Conservation (phyloP, 176 grass and related monocot species). For the Carex myosuroides region DNA sequence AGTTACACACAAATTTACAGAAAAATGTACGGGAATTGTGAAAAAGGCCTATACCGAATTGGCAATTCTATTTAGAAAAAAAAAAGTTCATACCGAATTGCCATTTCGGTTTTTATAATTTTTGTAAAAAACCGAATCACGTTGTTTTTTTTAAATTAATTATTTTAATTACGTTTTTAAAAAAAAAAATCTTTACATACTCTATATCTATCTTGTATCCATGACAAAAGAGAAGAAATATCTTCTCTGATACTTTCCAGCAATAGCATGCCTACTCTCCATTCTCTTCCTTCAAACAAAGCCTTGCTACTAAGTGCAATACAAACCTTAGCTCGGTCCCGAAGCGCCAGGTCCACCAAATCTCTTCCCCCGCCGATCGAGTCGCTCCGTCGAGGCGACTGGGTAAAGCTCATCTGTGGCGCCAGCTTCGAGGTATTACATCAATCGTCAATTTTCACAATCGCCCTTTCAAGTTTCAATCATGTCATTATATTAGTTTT, state of each 20-base stretch:
- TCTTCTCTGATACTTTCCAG: not conserved
- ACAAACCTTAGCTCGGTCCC: conserved; percentile 24
- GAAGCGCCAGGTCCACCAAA: not conserved
- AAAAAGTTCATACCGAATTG: too few species aligned
- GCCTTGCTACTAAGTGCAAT: conserved; percentile 27
- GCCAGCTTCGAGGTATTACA: conserved; percentile 76
- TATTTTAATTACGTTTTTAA: too few species aligned
- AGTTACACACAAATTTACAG: too few species aligned
- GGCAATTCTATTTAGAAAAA: too few species aligned
- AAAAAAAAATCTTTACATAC: too few species aligned
- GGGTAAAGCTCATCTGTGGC: conserved; percentile 97
- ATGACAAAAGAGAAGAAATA: not conserved
- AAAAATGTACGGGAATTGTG: too few species aligned
- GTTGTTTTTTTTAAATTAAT: too few species aligned
- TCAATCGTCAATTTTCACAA: not conserved
- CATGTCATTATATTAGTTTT: not conserved
- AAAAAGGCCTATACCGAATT: too few species aligned
- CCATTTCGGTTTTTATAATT: too few species aligned
- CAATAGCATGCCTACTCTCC: not conserved
- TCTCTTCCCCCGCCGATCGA: conserved; percentile 37
- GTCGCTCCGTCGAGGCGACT: conserved; percentile 65
- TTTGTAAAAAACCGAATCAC: too few species aligned
- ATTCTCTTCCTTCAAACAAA: conserved; percentile 7
- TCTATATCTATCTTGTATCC: too few species aligned
- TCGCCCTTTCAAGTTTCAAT: not conserved